These are phyloP conservation scores for Fusarium pininemorale DNA, from an alignment of 2,329 filamentous ascomycete species.

Conservation along the genomic window DNA sequence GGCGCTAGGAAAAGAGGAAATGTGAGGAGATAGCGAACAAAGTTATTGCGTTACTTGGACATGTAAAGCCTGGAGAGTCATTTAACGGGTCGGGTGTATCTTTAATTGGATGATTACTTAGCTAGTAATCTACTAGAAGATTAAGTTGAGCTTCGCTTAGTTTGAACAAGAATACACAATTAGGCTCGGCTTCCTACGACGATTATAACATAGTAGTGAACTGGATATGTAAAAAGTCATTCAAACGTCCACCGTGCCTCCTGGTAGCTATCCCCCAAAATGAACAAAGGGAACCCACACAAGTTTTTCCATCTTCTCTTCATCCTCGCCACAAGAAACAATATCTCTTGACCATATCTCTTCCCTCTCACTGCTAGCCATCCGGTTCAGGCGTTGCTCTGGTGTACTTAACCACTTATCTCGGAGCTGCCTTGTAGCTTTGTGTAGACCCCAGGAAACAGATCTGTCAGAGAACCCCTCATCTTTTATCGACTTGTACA, in stretches of 20 bases:
- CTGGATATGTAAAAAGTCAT: neutral
- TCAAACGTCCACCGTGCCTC: fast-evolving
- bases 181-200: too few species aligned
- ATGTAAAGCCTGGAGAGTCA: too few species aligned
- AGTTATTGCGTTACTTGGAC: too few species aligned
- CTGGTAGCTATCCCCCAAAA: neutral
- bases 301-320: fast-evolving
- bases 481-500: neutral
- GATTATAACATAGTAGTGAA: neutral
- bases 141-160: too few species aligned
- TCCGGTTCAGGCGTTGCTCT: fast-evolving
- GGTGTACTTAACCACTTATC: neutral
- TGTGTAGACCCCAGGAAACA: neutral
- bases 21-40: too few species aligned
- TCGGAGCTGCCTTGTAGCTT: neutral
- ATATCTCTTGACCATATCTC: neutral
- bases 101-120: neutral
- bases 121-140: neutral
- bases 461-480: neutral
- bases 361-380: neutral
- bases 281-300: neutral
- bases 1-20: too few species aligned
- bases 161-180: too few species aligned
- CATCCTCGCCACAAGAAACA: neutral
- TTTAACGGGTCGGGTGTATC: neutral